A percentile compares a stretch with the other conserved stretches of the same genome.
phyloP scores from a whole-genome alignment of 1,139 yeast species.

The Suhomyces bolitotheri region DNA sequence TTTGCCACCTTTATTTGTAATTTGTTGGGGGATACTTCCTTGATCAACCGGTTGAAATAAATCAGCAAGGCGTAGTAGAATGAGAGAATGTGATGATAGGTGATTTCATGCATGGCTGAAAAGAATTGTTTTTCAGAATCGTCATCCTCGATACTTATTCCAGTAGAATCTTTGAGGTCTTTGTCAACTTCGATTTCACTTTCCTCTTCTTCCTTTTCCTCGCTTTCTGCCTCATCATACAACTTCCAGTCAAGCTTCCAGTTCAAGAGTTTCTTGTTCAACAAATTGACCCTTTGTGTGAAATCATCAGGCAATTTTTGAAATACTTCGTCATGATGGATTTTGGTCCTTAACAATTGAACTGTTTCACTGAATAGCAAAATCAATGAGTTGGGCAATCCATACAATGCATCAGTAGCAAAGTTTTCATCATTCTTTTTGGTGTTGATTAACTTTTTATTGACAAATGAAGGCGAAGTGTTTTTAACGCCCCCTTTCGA shows the following conservation, averaged over 20 bases:
- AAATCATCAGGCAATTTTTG: constrained; percentile 44
- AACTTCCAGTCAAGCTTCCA: constrained; percentile 74
- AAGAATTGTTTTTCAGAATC: constrained; percentile 35
- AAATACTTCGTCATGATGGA: constrained; percentile 44
- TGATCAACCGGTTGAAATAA: constrained; percentile 71
- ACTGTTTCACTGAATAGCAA: constrained; percentile 70
- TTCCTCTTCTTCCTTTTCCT: constrained; percentile 2
- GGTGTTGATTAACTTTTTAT: constrained; percentile 46
- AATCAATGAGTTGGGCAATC: constrained; percentile 79
- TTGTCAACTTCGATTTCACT: constrained; percentile 10
- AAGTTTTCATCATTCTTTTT: constrained; percentile 54
- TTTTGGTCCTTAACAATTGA: constrained; percentile 60
- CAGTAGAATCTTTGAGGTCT: constrained; percentile 6
- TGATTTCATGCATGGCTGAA: constrained; percentile 65
- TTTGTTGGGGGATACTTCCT: constrained; percentile 50
- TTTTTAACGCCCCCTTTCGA: constrained; percentile 11
- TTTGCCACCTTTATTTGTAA: constrained; percentile 61
- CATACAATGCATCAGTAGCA: constrained; percentile 80
- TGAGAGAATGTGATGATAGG: constrained; percentile 81
- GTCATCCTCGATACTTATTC: constrained; percentile 15
- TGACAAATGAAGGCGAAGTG: constrained; percentile 45
- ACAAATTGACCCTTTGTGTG: constrained; percentile 43
- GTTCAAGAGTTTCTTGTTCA: constrained; percentile 52
- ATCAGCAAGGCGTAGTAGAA: constrained; percentile 74
- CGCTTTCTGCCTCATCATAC: constrained; percentile 17